These are phyloP conservation scores for Sequoia sempervirens DNA, from an alignment of 75 land plant genomes.

Conservation along the genomic window DNA sequence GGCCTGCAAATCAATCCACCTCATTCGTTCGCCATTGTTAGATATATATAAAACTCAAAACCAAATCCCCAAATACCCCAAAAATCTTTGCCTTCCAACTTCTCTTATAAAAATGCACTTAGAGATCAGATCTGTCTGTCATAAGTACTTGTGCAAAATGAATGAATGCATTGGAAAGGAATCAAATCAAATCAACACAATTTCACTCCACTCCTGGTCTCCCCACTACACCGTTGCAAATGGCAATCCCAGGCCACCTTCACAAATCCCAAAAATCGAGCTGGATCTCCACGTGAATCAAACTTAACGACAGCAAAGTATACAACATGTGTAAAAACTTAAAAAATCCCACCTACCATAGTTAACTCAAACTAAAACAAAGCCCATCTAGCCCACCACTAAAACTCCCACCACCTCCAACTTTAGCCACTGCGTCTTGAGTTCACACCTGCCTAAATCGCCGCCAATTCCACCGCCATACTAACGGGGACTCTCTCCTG, in stretches of 20 bases:
- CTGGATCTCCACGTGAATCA: not conserved
- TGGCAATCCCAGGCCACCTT: not conserved
- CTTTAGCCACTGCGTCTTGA: no score
- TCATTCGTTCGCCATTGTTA: not conserved
- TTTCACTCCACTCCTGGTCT: not conserved
- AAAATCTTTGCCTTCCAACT: not conserved
- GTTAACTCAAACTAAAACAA: no score
- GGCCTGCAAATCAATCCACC: not conserved
- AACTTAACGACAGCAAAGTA: not conserved
- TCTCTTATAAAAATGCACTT: not conserved
- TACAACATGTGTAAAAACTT: not conserved
- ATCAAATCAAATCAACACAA: not conserved
- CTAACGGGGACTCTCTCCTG: not conserved
- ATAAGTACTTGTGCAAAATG: conserved; percentile 1
- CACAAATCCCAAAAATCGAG: not conserved
- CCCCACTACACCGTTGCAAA: conserved; percentile 4
- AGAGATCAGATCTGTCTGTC: conserved; percentile 5
- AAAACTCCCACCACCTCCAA: no score
- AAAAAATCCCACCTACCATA: not conserved
- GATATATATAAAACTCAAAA: not conserved
- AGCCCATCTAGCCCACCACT: no score
- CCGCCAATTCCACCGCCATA: not conserved
- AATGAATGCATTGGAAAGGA: conserved; percentile 1
- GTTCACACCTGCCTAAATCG: no score
- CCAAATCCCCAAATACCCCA: not conserved